Percentiles rank a stretch among this genome's conserved stretches.
These are phyloP conservation scores for Arthrobotrys megalospora DNA, from an alignment of 2,329 filamentous ascomycete genomes.

Conservation along the genomic window DNA sequence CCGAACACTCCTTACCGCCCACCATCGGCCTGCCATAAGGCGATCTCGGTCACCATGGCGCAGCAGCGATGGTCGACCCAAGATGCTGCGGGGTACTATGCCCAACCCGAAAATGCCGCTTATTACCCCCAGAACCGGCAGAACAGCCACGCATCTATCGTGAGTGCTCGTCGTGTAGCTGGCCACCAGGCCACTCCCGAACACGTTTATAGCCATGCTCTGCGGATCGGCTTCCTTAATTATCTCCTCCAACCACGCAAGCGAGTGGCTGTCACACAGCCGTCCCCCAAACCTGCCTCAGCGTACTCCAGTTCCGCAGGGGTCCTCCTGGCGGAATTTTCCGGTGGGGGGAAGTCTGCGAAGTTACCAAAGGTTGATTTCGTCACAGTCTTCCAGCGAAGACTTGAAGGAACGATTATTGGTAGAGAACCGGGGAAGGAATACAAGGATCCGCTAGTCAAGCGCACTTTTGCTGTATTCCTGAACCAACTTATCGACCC, in stretches of 20 bases:
- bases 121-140: conserved; percentile 53
- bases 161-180: conserved; percentile 68
- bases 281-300: conserved; percentile 71
- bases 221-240: conserved; percentile 90
- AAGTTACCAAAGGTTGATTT: conserved; percentile 78
- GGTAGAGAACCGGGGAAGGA: conserved; percentile 88
- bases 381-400: conserved; percentile 79
- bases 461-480: conserved; percentile 93
- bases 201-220: conserved; percentile 91
- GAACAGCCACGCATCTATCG: conserved; percentile 66
- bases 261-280: conserved; percentile 82
- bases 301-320: conserved; percentile 81
- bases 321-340: conserved; percentile 66
- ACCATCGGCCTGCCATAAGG: conserved; percentile 49
- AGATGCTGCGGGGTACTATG: conserved; percentile 59
- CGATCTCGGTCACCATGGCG: conserved; percentile 60
- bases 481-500: conserved; percentile 93
- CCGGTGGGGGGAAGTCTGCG: conserved; percentile 78
- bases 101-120: conserved; percentile 53
- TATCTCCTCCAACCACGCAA: conserved; percentile 93
- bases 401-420: conserved; percentile 83
- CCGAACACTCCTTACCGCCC: conserved; percentile 12
- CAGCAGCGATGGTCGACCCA: conserved; percentile 58
- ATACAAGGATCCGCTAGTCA: conserved; percentile 90
- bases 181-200: conserved; percentile 70